Percentiles rank a stretch among this genome's conserved stretches.
Conservation (phyloP, 192 early-diverging fungal species). For the Coemansia sp. region DNA sequence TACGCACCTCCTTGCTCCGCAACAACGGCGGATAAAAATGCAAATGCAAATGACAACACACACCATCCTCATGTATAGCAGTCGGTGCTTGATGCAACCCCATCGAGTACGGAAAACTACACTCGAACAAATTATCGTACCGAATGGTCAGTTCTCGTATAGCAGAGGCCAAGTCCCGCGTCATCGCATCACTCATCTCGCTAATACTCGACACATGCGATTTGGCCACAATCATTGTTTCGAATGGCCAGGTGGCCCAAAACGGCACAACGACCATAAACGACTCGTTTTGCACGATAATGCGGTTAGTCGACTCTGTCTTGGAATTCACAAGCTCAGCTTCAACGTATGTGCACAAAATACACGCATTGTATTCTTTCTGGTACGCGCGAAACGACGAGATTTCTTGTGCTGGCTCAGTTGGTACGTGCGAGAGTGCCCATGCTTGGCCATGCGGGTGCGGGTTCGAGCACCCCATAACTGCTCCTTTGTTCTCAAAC, state of each 20-base stretch:
- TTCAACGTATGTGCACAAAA: conserved; percentile 80
- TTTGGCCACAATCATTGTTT: conserved; percentile 82
- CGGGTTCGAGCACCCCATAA: conserved; percentile 97
- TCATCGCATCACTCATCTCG: conserved; percentile 55
- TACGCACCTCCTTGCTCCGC: conserved; percentile 85
- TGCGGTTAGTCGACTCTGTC: conserved; percentile 47
- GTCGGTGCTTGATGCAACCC: conserved; percentile 89
- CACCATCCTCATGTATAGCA: conserved; percentile 53
- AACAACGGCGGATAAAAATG: conserved; percentile 97
- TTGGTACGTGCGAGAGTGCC: conserved; percentile 82
- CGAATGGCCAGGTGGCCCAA: conserved; percentile 98
- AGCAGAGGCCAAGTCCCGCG: conserved; percentile 71
- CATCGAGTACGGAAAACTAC: conserved; percentile 96
- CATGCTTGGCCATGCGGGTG: conserved; percentile 96
- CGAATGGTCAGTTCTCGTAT: conserved; percentile 73
- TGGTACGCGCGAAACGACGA: conserved; percentile 62
- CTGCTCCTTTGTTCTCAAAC: conserved; percentile 97
- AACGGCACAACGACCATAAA: conserved; percentile 89
- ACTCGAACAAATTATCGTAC: conserved; percentile 92
- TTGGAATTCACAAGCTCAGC: conserved; percentile 40
- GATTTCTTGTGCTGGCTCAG: conserved; percentile 77
- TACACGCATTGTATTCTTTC: conserved; percentile 57
- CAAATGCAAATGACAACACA: conserved; percentile 77
- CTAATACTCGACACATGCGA: conserved; percentile 60
- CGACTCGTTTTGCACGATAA: conserved; percentile 77